Evolutionary conservation across 257 asterid species (phyloP).

Genomic region (Gentiana dahurica): DNA sequence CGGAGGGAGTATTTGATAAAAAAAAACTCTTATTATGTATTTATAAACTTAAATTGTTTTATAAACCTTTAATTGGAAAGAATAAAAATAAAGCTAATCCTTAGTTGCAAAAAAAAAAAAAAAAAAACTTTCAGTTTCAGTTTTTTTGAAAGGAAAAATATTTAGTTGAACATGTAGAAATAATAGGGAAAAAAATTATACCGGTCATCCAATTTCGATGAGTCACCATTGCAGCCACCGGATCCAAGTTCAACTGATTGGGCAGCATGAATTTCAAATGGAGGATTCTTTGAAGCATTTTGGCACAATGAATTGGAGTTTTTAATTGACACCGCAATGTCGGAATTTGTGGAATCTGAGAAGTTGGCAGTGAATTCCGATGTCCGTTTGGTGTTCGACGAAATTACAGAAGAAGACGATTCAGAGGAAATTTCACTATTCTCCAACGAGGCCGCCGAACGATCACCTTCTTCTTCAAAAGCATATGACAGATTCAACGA

Average conservation of each 20-base stretch:
- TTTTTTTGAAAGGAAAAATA: too few relatives aligned
- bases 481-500: constrained; percentile 32
- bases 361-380: constrained; percentile 2
- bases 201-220: constrained; percentile 10
- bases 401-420: constrained; percentile 26
- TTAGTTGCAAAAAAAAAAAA: neutral
- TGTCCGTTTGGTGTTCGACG: constrained; percentile 17
- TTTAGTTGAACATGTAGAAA: neutral
- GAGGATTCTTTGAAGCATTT: constrained; percentile 9
- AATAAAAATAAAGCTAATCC: too few relatives aligned
- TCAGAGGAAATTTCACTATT: constrained; percentile 36
- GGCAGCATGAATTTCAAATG: neutral
- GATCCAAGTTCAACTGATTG: constrained; percentile 3
- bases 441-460: constrained; percentile 16
- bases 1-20: too few relatives aligned
- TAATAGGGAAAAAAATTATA: neutral
- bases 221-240: neutral
- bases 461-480: constrained; percentile 36
- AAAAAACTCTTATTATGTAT: too few relatives aligned
- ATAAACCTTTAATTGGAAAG: constrained; percentile 12
- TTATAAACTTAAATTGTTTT: too few relatives aligned
- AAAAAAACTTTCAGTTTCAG: neutral
- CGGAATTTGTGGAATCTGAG: neutral
- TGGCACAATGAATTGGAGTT: constrained; percentile 3
- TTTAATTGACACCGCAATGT: constrained; percentile 16